Evolutionary conservation across 2,329 filamentous ascomycete species (phyloP).

Genomic region (Reticulascus tulasneorum): DNA sequence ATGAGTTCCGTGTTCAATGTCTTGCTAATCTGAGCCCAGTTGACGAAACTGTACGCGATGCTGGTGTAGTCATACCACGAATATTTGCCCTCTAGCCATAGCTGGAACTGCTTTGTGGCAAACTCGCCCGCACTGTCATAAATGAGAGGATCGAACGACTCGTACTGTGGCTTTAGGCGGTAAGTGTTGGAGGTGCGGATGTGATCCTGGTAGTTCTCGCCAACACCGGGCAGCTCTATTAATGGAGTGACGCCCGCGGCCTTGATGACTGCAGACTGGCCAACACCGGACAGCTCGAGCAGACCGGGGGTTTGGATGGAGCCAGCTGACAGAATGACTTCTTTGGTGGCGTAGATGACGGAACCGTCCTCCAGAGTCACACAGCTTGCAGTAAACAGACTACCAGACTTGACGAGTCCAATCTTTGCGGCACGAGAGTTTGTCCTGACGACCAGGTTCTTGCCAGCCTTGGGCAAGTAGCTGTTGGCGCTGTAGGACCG

Average conservation of each 20-base stretch:
- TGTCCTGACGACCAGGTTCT: conserved; percentile 31
- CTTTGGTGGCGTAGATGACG: conserved; percentile 2
- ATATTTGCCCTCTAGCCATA: conserved; percentile 24
- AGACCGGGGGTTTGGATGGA: conserved; percentile 17
- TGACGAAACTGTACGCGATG: conserved; percentile 33
- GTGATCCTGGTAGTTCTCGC: conserved; percentile 47
- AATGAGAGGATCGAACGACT: conserved; percentile 22
- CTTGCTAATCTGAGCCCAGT: conserved; percentile 32
- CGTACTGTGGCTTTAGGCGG: conserved; percentile 22
- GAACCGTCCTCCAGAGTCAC: conserved; percentile 3
- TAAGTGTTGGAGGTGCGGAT: conserved; percentile 23
- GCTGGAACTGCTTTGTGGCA: conserved; percentile 31
- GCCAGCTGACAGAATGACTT: conserved; percentile 11
- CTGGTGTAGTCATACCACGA: conserved; percentile 34
- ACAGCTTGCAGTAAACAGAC: not conserved
- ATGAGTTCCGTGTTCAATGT: conserved; percentile 23
- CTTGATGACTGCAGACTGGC: conserved; percentile 26
- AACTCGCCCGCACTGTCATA: conserved; percentile 20
- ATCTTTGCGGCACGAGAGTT: conserved; percentile 26
- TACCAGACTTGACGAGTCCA: conserved; percentile 10
- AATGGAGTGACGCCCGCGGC: conserved; percentile 33
- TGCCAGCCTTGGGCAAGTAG: conserved; percentile 30
- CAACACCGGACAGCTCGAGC: conserved; percentile 30
- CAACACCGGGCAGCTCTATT: conserved; percentile 38
- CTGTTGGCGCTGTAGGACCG: conserved; percentile 25